These are phyloP conservation scores for Pseudozyma sp. DNA, from an alignment of 1,284 basidiomycete genomes.

Conservation along the genomic window DNA sequence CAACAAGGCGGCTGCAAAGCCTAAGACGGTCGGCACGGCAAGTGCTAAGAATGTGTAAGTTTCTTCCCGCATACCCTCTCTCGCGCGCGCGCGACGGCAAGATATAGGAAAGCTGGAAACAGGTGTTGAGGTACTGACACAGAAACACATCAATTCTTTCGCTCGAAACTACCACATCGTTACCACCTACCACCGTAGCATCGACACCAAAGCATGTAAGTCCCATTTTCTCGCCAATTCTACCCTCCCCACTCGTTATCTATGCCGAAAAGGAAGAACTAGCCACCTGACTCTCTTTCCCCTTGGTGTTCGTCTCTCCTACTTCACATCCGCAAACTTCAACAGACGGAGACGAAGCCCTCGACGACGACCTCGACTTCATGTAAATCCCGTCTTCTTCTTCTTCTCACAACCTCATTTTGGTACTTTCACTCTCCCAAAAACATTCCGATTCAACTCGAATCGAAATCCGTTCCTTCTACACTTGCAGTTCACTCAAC, in stretches of 20 bases:
- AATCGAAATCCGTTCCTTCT: neutral
- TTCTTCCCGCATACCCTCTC: too few relatives aligned
- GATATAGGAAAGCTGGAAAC: too few relatives aligned
- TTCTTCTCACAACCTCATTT: neutral
- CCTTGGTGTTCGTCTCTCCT: neutral
- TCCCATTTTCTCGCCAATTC: too few relatives aligned
- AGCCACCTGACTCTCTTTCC: neutral
- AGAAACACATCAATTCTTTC: too few relatives aligned
- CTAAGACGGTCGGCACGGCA: constrained; percentile 60
- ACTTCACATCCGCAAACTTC: neutral
- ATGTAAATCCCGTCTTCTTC: constrained; percentile 48
- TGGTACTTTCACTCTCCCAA: neutral
- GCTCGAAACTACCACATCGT: too few relatives aligned
- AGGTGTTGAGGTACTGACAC: too few relatives aligned
- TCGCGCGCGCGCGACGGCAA: too few relatives aligned
- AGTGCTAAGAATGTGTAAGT: constrained; percentile 64
- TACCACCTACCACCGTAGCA: too few relatives aligned
- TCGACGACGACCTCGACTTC: constrained; percentile 68
- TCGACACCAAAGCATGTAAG: too few relatives aligned
- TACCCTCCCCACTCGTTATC: too few relatives aligned
- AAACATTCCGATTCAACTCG: neutral
- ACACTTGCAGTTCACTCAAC: too few relatives aligned
- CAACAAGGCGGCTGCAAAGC: constrained; percentile 41
- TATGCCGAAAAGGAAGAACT: neutral
- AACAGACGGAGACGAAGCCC: constrained; percentile 63